These are phyloP conservation scores for Vigna mungo DNA, from an alignment of 306 rosid genomes.

Conservation along the genomic window DNA sequence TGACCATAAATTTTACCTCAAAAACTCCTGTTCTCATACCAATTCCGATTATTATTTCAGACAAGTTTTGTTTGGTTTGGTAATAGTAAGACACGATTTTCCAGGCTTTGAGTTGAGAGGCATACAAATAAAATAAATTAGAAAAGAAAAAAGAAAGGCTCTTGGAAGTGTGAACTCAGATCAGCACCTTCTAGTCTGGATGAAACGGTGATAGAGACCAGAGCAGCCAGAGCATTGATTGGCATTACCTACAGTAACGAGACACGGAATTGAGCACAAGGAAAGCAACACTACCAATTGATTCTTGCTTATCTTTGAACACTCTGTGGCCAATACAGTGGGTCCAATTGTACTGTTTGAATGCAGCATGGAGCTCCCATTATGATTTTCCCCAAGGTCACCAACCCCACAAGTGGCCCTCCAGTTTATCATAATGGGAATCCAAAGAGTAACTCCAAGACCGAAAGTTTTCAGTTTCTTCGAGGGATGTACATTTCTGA, in stretches of 20 bases:
- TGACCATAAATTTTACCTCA: slow-evolving; percentile 18
- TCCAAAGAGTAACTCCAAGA: slow-evolving; percentile 53
- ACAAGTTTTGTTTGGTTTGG: slow-evolving; percentile 35
- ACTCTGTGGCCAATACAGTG: slow-evolving; percentile 47
- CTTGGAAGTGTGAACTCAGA: slow-evolving; percentile 18
- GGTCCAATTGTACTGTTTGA: slow-evolving; percentile 48
- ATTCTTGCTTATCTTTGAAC: slow-evolving; percentile 46
- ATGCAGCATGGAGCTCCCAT: slow-evolving; percentile 55
- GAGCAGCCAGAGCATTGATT: slow-evolving; percentile 44
- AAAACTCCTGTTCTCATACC: slow-evolving; percentile 11
- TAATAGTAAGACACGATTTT: slow-evolving; percentile 30
- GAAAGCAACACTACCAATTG: slow-evolving; percentile 52
- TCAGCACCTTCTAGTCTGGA: slow-evolving; percentile 20
- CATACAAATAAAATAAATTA: not conserved
- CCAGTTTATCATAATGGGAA: slow-evolving; percentile 50
- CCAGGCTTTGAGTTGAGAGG: slow-evolving; percentile 28
- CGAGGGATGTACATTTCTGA: slow-evolving; percentile 11
- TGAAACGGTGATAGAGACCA: slow-evolving; percentile 30
- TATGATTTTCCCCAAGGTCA: slow-evolving; percentile 43
- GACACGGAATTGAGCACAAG: slow-evolving; percentile 44
- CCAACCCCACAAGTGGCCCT: slow-evolving; percentile 54
- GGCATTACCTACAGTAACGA: slow-evolving; percentile 42
- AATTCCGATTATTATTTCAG: slow-evolving; percentile 36
- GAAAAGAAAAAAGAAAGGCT: not conserved
- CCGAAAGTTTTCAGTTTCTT: slow-evolving; percentile 42